Evolutionary conservation across 2,329 filamentous ascomycete species (phyloP), one percentile per base, ranked within the genome.

Genomic region (Sphaerulina musiva): DNA sequence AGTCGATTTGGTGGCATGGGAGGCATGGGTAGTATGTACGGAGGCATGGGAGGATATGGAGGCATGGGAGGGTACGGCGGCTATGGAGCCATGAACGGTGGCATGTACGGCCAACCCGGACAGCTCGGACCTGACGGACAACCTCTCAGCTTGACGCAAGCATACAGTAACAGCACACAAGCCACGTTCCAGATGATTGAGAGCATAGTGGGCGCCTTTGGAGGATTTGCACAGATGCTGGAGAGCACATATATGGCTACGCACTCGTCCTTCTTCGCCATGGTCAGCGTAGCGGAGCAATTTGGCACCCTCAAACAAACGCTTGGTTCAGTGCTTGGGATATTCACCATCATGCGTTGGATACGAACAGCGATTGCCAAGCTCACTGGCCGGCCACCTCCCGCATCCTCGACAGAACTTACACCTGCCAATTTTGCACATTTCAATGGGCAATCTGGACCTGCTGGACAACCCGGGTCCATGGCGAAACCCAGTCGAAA

Each of bases 241-340:
- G 93, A 98, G 74, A 97, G 93, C 76, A 97, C 93, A 9, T 98
- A 96, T 67, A 98, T 98, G 95, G 93, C 95, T 31, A 98, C 93
- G 0, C 93, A 98, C 73, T 96, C 91, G 5, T 95, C 89, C 51
- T 98, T 98, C 73, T 98, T 97, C 67, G 93, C 93, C 52, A 97
- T 98, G 91, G 88, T 98, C 39, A 93, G 92, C 7, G 95, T 98
- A 39, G 93, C 93, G 47, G 95, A 98, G 71, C 93, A 98, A 71
- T 95, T 98, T 64, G 87, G 90, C 56, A 95, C 92, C 66, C 78
- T 98, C 46, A 86, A 90, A 61, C 91, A 95, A 69, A 95, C 92
- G 0, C 82, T 98, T 11, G 93, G 95, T 59, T 95, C 90, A 2
- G 85, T 96, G 9, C 77, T 98, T 39, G 93, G 93, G 40, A 95